Conservation (phyloP, 164 flowering plant genomes). For the Euptelea pleiosperma region DNA sequence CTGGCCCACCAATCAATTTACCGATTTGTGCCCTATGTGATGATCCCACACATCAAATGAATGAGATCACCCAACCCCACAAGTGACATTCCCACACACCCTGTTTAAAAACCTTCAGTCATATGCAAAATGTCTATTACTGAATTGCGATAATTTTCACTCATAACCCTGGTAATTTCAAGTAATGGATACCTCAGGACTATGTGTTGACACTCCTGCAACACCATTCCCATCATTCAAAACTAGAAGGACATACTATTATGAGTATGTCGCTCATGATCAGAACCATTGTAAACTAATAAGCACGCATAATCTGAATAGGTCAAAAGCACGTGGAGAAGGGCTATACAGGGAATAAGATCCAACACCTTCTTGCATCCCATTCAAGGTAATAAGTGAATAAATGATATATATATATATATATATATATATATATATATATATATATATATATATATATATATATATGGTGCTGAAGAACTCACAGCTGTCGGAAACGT, state of each 20-base stretch:
- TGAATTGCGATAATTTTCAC: no score
- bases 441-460: no score
- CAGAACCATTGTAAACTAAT: neutral
- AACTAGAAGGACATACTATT: neutral
- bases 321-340: no score
- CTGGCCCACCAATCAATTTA: neutral
- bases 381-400: neutral
- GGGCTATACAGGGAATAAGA: no score
- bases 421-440: no score
- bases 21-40: neutral
- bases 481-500: slow-evolving; percentile 87
- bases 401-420: neutral
- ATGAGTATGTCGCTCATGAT: neutral
- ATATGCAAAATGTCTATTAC: no score
- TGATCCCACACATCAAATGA: neutral
- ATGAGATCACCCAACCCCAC: neutral
- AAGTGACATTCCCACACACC: no score
- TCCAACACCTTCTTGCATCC: neutral
- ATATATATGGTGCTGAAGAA: no score
- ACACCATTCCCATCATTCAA: neutral
- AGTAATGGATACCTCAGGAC: neutral
- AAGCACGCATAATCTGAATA: no score
- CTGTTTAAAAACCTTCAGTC: no score
- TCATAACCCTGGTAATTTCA: no score
- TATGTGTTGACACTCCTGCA: neutral